Percentiles rank a stretch among this genome's conserved stretches.
These are phyloP conservation scores for Scedosporium boydii DNA, from an alignment of 2,329 filamentous ascomycete species.

Conservation along the genomic window DNA sequence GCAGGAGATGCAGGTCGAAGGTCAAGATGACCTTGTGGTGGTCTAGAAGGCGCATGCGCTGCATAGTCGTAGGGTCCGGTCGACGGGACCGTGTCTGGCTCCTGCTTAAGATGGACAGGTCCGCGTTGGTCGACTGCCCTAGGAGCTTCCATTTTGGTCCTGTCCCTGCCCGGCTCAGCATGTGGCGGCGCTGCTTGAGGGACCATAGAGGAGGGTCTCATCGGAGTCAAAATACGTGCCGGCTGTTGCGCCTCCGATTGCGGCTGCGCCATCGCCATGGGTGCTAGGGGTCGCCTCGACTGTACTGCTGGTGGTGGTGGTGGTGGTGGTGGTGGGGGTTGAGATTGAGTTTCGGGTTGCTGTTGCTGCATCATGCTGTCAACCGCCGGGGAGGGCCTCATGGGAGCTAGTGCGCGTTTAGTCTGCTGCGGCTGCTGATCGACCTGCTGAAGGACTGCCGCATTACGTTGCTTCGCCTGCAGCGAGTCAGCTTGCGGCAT, in stretches of 20 bases:
- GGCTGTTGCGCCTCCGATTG: conserved; percentile 16
- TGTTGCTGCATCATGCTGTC: background rate
- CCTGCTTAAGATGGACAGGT: conserved; percentile 4
- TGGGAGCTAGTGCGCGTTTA: background rate
- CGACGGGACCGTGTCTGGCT: background rate
- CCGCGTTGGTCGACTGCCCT: conserved; percentile 1
- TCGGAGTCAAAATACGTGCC: background rate
- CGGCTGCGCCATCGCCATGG: conserved; percentile 18
- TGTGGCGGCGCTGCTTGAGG: background rate
- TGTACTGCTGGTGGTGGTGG: background rate
- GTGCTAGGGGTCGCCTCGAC: conserved; percentile 16
- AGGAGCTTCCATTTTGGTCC: background rate
- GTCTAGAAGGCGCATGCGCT: background rate
- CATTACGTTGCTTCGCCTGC: conserved; percentile 8
- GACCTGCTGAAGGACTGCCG: conserved; percentile 7
- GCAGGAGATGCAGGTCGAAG: background rate
- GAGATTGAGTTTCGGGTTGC: background rate
- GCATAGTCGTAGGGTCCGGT: conserved; percentile 1
- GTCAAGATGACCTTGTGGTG: background rate
- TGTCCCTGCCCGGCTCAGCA: background rate
- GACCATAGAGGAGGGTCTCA: background rate
- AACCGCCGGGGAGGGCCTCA: background rate
- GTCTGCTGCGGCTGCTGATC: conserved; percentile 9
- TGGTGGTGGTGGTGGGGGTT: background rate
- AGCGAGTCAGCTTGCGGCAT: conserved; percentile 12